Conservation (phyloP, 192 early-diverging fungal genomes). For the Mortierella hygrophila region DNA sequence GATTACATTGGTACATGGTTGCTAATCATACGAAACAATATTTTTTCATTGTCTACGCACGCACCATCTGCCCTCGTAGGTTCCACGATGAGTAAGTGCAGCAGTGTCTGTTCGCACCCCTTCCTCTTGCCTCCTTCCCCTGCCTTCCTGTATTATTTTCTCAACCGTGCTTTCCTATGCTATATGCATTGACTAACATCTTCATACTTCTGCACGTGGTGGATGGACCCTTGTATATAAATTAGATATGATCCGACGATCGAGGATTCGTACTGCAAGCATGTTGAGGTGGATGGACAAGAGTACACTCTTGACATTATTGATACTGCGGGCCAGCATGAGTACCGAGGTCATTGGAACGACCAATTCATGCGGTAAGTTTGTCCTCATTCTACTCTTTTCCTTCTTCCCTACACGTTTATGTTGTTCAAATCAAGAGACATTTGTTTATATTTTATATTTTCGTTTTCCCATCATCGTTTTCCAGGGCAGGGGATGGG, state of each 20-base stretch:
- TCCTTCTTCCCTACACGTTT: neutral
- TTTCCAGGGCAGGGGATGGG: slow-evolving; percentile 80
- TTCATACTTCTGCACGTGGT: neutral
- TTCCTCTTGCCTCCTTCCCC: neutral
- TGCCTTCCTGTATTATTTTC: neutral
- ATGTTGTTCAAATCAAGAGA: no score
- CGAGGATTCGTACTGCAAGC: slow-evolving; percentile 77
- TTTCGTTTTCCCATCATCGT: neutral
- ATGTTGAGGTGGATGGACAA: slow-evolving; percentile 77
- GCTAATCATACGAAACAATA: neutral
- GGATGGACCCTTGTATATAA: neutral
- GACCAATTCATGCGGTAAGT: slow-evolving; percentile 48
- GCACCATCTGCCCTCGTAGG: neutral
- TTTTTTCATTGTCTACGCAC: neutral
- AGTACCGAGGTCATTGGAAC: slow-evolving; percentile 69
- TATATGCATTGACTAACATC: neutral
- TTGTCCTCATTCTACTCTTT: neutral
- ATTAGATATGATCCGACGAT: slow-evolving; percentile 43
- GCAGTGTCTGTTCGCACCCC: neutral
- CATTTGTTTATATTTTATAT: no score
- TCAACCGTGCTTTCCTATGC: neutral
- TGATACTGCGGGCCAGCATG: slow-evolving; percentile 89
- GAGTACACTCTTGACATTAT: slow-evolving; percentile 81
- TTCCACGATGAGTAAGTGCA: slow-evolving; percentile 21
- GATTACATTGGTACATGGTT: neutral